A percentile compares a stretch with the other conserved stretches of the same genome.
Evolutionary conservation across 2,329 filamentous ascomycete genomes (phyloP).

Genomic region (Stachybotrys chlorohalonatus): DNA sequence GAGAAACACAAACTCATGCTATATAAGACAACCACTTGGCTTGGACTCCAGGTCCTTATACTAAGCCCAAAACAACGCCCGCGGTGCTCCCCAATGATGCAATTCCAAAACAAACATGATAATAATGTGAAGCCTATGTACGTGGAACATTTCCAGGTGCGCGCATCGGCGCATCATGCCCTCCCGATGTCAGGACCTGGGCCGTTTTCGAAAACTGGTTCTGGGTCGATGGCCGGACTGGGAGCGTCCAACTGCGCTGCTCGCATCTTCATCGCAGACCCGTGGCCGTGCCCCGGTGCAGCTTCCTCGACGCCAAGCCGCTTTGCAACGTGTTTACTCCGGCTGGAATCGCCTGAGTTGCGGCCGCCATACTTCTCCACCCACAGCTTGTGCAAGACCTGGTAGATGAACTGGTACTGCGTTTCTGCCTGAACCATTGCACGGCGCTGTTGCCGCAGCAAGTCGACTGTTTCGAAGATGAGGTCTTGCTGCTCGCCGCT

Average conservation of each 20-base stretch:
- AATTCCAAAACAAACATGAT: neutral
- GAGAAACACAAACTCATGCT: neutral
- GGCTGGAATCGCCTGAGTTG: neutral
- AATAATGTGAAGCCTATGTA: neutral
- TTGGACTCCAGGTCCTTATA: neutral
- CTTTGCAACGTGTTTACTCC: neutral
- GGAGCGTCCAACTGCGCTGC: neutral
- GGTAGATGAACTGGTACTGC: conserved; percentile 84
- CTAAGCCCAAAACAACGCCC: neutral
- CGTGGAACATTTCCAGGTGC: neutral
- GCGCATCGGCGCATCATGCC: neutral
- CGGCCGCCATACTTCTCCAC: conserved; percentile 47
- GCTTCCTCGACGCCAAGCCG: neutral
- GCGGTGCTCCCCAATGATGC: neutral
- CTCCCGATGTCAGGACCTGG: neutral
- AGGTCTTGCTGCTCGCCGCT: conserved; percentile 43
- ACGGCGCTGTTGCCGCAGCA: conserved; percentile 75
- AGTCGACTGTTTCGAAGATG: conserved; percentile 70
- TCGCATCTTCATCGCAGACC: neutral
- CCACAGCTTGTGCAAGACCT: conserved; percentile 70
- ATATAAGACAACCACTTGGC: neutral
- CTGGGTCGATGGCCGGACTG: neutral
- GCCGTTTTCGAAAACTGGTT: neutral
- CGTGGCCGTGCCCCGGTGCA: neutral
- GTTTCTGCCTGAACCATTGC: conserved; percentile 89